Conservation (phyloP, 1,284 basidiomycete species). For the Ustilago tritici region DNA sequence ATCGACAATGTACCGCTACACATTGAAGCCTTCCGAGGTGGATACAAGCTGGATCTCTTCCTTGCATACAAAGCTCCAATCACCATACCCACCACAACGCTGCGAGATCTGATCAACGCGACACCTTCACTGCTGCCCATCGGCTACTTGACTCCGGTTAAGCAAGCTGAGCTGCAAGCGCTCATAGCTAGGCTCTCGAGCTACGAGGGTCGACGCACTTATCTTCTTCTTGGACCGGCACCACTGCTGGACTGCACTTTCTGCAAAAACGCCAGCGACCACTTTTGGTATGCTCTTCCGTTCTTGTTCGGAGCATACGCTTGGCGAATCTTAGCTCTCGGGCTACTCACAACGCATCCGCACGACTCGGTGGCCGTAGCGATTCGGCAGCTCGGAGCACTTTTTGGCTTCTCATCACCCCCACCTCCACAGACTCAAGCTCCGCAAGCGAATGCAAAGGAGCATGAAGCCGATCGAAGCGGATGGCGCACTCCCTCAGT, state of each 20-base stretch:
- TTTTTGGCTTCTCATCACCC: conserved; percentile 9
- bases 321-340: conserved; percentile 46
- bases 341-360: conserved; percentile 38
- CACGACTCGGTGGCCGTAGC: conserved; percentile 45
- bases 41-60: conserved; percentile 44
- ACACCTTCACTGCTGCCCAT: conserved; percentile 28
- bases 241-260: conserved; percentile 46
- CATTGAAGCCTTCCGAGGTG: conserved; percentile 34
- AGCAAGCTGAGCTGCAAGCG: conserved; percentile 38
- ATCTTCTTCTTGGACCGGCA: conserved; percentile 37
- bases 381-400: conserved; percentile 24
- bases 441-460: background rate
- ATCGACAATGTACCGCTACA: conserved; percentile 18
- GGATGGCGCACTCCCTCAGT: conserved; percentile 27
- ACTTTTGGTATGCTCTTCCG: conserved; percentile 40
- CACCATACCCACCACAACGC: conserved; percentile 41
- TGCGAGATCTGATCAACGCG: conserved; percentile 32
- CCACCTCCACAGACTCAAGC: background rate
- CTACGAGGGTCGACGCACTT: conserved; percentile 45
- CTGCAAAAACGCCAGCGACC: conserved; percentile 35
- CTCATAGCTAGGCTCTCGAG: conserved; percentile 45
- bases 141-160: conserved; percentile 13
- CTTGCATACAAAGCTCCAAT: conserved; percentile 37
- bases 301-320: conserved; percentile 32
- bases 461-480: conserved; percentile 35